phyloP scores from a whole-genome alignment of 2,329 filamentous ascomycete genomes.

The Epichloe baconii region DNA sequence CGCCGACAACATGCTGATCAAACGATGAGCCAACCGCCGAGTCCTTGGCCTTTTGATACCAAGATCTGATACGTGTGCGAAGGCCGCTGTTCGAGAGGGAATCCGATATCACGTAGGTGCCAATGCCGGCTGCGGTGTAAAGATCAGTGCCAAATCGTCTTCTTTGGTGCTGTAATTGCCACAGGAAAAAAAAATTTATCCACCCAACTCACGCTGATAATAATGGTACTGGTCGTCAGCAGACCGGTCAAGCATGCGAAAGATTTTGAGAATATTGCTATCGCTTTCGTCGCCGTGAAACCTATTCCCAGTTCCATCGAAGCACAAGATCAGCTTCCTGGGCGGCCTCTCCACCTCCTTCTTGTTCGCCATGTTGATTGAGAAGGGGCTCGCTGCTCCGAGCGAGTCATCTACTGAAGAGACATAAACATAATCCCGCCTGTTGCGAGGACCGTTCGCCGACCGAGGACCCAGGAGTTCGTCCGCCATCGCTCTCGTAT shows the following conservation, averaged over 20 bases:
- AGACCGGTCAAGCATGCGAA: constrained; percentile 53
- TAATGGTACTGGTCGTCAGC: constrained; percentile 50
- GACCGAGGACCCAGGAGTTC: neutral
- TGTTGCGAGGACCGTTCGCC: neutral
- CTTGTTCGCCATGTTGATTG: neutral
- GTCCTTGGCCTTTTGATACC: constrained; percentile 63
- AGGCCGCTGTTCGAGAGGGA: constrained; percentile 44
- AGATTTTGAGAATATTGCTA: constrained; percentile 57
- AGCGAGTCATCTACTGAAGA: neutral
- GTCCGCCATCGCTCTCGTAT: neutral
- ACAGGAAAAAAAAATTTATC: fast-evolving
- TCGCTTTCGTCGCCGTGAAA: constrained; percentile 50
- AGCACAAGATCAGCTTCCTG: constrained; percentile 44
- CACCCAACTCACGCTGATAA: constrained; percentile 40
- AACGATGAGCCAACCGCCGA: constrained; percentile 71
- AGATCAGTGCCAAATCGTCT: neutral
- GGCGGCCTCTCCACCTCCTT: constrained; percentile 5
- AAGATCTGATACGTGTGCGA: constrained; percentile 45
- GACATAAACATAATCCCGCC: neutral
- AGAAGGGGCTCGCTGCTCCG: constrained; percentile 1
- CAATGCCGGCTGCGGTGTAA: constrained; percentile 45
- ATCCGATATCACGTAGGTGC: constrained; percentile 54
- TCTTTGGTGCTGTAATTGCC: neutral
- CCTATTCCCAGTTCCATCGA: constrained; percentile 52
- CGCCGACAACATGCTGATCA: constrained; percentile 70